These are phyloP conservation scores for Schoenoplectus triqueter DNA, from an alignment of 202 grass and related monocot genomes.

Conservation along the genomic window DNA sequence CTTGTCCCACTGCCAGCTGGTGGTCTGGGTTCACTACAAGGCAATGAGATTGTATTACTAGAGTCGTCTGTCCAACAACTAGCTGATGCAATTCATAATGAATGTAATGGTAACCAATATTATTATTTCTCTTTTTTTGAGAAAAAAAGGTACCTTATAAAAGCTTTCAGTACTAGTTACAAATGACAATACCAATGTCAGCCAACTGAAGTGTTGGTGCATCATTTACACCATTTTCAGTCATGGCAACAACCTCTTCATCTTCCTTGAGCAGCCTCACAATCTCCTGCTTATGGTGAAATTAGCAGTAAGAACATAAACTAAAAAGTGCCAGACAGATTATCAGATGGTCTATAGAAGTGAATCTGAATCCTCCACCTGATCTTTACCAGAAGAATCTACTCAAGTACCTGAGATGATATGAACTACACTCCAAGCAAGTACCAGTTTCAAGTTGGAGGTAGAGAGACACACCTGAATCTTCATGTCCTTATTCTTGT, in stretches of 20 bases:
- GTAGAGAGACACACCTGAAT: constrained; percentile 54
- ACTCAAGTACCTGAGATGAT: neutral
- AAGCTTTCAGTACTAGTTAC: constrained; percentile 94
- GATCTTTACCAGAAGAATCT: neutral
- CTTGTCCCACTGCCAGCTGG: too few species aligned
- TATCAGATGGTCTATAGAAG: neutral
- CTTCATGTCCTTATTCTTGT: constrained; percentile 75
- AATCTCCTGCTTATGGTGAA: constrained; percentile 92
- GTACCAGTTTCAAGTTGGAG: neutral
- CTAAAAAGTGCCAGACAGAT: neutral
- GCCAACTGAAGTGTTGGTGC: constrained; percentile 92
- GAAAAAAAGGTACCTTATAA: too few species aligned
- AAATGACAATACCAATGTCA: constrained; percentile 95
- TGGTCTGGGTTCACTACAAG: too few species aligned
- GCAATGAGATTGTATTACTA: too few species aligned
- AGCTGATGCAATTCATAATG: too few species aligned
- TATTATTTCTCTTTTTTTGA: too few species aligned
- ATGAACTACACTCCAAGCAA: constrained; percentile 6
- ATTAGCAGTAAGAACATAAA: neutral
- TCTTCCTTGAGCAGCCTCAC: constrained; percentile 95
- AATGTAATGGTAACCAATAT: too few species aligned
- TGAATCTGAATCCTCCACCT: neutral
- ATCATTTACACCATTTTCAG: constrained; percentile 98
- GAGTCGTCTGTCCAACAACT: too few species aligned
- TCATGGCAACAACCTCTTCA: constrained; percentile 97